phyloP scores from a whole-genome alignment of 2,329 filamentous ascomycete species.

The Lecanicillium sp. region DNA sequence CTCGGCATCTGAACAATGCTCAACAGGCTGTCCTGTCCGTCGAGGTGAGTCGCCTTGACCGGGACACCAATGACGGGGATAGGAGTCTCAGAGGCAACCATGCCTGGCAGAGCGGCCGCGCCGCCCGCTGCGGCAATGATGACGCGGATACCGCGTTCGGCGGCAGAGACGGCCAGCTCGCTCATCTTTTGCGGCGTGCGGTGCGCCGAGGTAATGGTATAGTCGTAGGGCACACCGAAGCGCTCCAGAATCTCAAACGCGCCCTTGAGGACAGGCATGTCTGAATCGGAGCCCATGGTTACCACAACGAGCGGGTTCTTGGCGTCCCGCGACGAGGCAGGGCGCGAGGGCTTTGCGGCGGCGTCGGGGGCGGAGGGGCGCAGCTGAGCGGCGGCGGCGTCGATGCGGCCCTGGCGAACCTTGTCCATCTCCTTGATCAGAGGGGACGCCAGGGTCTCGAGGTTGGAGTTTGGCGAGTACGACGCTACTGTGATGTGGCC shows the following conservation, averaged over 20 bases:
- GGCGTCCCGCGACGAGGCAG: slow-evolving; percentile 16
- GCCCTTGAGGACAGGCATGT: slow-evolving; percentile 59
- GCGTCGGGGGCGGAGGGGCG: slow-evolving; percentile 20
- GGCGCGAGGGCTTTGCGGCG: slow-evolving; percentile 4
- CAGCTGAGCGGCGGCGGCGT: slow-evolving; percentile 28
- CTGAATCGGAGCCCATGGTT: slow-evolving; percentile 79
- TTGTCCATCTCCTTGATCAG: slow-evolving; percentile 58
- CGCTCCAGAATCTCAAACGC: slow-evolving; percentile 59
- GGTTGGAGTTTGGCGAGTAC: slow-evolving; percentile 57
- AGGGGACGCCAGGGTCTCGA: slow-evolving; percentile 51
- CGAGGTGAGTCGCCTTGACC: slow-evolving; percentile 64
- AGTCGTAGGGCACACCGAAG: slow-evolving; percentile 66
- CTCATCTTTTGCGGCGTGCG: slow-evolving; percentile 66
- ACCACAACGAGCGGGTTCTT: slow-evolving; percentile 58
- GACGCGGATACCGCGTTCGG: slow-evolving; percentile 59
- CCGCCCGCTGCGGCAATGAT: slow-evolving; percentile 72
- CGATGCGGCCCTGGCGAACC: slow-evolving; percentile 48
- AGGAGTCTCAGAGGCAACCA: slow-evolving; percentile 62
- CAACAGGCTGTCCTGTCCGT: slow-evolving; percentile 63
- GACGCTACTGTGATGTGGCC: slow-evolving; percentile 84
- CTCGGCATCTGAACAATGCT: slow-evolving; percentile 74
- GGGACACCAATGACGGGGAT: slow-evolving; percentile 73
- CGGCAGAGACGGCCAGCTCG: slow-evolving; percentile 55
- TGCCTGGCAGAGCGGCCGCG: slow-evolving; percentile 67
- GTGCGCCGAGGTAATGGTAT: slow-evolving; percentile 74